These are phyloP conservation scores for Acanthamoeba healyi DNA, from an alignment of 208 protist genomes.

Conservation along the genomic window DNA sequence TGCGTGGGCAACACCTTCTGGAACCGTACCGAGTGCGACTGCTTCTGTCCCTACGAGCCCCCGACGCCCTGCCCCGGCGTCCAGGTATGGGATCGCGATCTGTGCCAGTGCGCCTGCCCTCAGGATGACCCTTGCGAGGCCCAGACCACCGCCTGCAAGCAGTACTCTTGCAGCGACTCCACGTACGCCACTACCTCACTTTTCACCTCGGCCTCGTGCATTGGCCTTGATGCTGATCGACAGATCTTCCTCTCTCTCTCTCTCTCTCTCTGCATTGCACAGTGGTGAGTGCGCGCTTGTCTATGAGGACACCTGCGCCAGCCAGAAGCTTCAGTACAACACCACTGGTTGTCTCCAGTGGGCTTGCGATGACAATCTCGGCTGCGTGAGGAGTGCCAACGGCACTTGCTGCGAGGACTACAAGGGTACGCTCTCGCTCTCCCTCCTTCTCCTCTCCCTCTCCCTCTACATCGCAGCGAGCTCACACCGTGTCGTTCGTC, in stretches of 20 bases:
- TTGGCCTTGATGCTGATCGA: neutral
- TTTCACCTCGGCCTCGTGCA: no score
- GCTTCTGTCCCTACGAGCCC: neutral
- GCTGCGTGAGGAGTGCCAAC: slow-evolving; percentile 36
- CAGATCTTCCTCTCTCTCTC: neutral
- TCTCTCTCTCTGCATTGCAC: neutral
- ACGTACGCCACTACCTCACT: no score
- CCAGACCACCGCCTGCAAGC: slow-evolving; percentile 7
- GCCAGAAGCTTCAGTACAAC: slow-evolving; percentile 2
- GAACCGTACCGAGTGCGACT: slow-evolving; percentile 11
- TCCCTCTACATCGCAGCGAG: neutral
- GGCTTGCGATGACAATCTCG: neutral
- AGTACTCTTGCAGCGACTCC: slow-evolving; percentile 1
- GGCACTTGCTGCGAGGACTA: slow-evolving; percentile 20
- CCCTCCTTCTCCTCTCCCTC: neutral
- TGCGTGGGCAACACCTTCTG: neutral
- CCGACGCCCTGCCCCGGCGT: slow-evolving; percentile 4
- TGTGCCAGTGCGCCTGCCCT: slow-evolving; percentile 26
- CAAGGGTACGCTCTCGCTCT: neutral
- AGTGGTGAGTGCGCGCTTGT: neutral
- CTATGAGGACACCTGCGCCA: slow-evolving; percentile 22
- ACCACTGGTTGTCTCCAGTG: neutral
- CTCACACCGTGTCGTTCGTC: neutral
- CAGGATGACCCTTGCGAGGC: neutral
- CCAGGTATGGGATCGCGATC: slow-evolving; percentile 5